phyloP scores from a whole-genome alignment of 2,329 filamentous ascomycete genomes.

The Madurella fahalii region DNA sequence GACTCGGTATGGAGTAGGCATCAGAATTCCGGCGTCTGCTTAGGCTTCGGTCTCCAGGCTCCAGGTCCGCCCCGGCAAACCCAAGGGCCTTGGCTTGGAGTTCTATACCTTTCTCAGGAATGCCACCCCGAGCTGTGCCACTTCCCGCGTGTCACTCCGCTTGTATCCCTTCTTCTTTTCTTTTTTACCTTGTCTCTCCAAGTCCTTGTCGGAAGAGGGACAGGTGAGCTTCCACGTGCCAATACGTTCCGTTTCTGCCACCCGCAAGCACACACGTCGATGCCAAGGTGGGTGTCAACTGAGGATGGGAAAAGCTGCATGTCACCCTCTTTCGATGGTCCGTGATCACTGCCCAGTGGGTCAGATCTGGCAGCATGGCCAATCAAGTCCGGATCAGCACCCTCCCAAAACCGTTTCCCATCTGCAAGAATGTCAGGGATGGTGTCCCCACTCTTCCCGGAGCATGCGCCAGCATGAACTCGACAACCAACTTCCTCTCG shows the following conservation, averaged over 20 bases:
- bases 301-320: constrained; percentile 4
- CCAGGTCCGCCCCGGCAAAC: not conserved
- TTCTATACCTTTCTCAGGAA: not conserved
- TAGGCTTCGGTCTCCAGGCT: not conserved
- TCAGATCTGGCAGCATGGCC: constrained; percentile 1
- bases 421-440: not conserved
- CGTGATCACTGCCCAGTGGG: constrained; percentile 15
- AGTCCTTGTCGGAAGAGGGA: not conserved
- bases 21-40: not conserved
- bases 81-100: not conserved
- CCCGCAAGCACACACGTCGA: not conserved
- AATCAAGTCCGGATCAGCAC: constrained; percentile 13
- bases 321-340: constrained; percentile 14
- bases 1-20: not conserved
- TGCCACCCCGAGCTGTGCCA: constrained; percentile 8
- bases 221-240: constrained; percentile 16
- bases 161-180: not conserved
- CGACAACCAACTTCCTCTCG: constrained; percentile 2
- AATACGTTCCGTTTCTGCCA: constrained; percentile 1
- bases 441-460: not conserved
- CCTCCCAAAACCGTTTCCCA: constrained; percentile 4
- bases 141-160: not conserved
- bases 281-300: not conserved
- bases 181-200: too few relatives aligned
- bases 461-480: constrained; percentile 5